These are phyloP conservation scores for Ilex aquifolium DNA, from an alignment of 257 asterid genomes.

Conservation along the genomic window DNA sequence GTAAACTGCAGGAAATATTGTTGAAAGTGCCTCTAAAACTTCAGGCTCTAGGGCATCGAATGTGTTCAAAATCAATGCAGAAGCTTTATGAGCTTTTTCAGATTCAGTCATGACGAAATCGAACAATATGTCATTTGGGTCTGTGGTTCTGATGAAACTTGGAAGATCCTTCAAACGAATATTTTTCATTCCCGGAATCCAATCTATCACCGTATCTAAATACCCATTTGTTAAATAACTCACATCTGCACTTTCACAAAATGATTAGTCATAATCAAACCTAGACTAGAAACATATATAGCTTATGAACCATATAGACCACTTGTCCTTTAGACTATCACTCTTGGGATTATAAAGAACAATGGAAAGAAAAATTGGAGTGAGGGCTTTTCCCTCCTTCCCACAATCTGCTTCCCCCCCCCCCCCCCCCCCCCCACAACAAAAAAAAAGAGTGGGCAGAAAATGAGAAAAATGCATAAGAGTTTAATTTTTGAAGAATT, in stretches of 20 bases:
- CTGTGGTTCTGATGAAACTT: constrained; percentile 20
- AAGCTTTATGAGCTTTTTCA: constrained; percentile 15
- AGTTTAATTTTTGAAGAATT: too few relatives aligned
- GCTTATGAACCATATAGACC: too few relatives aligned
- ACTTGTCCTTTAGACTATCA: too few relatives aligned
- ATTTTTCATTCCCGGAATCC: constrained; percentile 26
- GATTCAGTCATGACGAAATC: constrained; percentile 14
- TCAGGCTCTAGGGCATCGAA: constrained; percentile 21
- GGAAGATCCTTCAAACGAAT: constrained; percentile 24
- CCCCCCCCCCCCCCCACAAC: too few relatives aligned
- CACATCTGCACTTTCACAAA: constrained; percentile 14
- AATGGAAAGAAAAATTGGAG: too few relatives aligned
- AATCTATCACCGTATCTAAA: constrained; percentile 22
- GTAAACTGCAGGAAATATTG: constrained; percentile 12
- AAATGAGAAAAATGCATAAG: too few relatives aligned
- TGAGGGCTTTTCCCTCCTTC: too few relatives aligned
- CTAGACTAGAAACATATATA: too few relatives aligned
- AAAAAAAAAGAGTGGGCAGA: too few relatives aligned
- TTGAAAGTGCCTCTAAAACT: constrained; percentile 6
- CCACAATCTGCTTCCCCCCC: too few relatives aligned
- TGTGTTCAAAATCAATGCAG: constrained; percentile 25
- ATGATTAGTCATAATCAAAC: not conserved
- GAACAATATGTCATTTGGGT: constrained; percentile 14
- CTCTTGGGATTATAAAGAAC: too few relatives aligned
- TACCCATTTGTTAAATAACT: constrained; percentile 21